These are phyloP conservation scores for Linanthus parryae DNA, from an alignment of 148 eudicot genomes.

Conservation along the genomic window DNA sequence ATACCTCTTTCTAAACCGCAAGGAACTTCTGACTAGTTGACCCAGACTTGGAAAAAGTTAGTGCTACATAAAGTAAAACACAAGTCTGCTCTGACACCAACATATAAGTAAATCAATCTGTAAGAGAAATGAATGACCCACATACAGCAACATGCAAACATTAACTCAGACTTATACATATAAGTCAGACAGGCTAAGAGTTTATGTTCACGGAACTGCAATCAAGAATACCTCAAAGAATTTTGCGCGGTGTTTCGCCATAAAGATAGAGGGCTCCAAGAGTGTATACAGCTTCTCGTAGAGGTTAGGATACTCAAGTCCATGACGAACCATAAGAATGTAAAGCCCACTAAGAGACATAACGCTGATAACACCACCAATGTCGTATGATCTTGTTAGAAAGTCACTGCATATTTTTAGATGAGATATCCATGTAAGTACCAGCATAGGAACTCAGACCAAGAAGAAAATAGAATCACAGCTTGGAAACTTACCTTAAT, in stretches of 20 bases:
- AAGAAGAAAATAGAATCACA: not conserved
- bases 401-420: constrained; percentile 72
- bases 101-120: no score
- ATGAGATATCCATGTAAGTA: constrained; percentile 4
- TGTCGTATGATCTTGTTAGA: constrained; percentile 90
- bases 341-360: constrained; percentile 88
- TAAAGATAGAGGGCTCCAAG: constrained; percentile 72
- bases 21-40: no score
- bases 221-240: constrained; percentile 68
- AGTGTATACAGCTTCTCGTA: constrained; percentile 92
- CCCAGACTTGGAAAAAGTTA: no score
- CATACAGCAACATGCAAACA: no score
- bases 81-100: no score
- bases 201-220: no score
- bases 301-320: constrained; percentile 78
- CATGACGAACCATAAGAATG: constrained; percentile 84
- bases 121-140: no score
- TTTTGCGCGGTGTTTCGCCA: constrained; percentile 88
- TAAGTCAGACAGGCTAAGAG: no score
- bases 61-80: no score
- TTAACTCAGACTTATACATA: no score
- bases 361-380: constrained; percentile 95
- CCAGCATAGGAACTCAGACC: not conserved
- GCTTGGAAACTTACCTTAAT: constrained; percentile 50
- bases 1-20: no score